Conservation (phyloP, 306 rosid genomes). For the Fagus sylvatica region DNA sequence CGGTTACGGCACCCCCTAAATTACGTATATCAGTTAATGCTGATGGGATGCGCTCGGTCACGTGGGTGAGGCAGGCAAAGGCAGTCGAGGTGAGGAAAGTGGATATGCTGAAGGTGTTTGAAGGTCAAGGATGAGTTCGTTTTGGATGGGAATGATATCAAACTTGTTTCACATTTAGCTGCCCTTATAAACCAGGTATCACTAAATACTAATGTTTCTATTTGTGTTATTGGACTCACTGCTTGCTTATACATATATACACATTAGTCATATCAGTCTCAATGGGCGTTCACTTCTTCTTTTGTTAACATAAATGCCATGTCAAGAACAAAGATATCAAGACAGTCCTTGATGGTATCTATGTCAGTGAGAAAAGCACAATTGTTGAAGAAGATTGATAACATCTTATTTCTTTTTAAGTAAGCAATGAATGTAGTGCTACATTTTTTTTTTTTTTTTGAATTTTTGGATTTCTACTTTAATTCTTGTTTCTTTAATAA, state of each 20-base stretch:
- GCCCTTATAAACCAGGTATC: conserved; percentile 74
- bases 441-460: neutral
- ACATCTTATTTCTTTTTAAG: neutral
- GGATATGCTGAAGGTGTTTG: conserved; percentile 75
- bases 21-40: too few species aligned
- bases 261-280: too few species aligned
- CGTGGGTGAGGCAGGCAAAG: too few species aligned
- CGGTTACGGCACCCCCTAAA: too few species aligned
- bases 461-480: neutral
- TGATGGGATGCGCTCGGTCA: too few species aligned
- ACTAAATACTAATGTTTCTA: too few species aligned
- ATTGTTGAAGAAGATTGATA: conserved; percentile 32
- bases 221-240: too few species aligned
- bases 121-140: conserved; percentile 80
- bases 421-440: neutral
- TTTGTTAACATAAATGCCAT: conserved; percentile 61
- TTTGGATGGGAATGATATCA: conserved; percentile 78
- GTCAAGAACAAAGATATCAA: conserved; percentile 84
- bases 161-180: conserved; percentile 70
- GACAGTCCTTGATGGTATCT: conserved; percentile 82
- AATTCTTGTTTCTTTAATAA: too few species aligned
- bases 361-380: conserved; percentile 74
- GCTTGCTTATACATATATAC: too few species aligned
- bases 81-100: conserved; percentile 91
- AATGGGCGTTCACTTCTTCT: neutral